These are phyloP conservation scores for Setomelanomma holmii DNA, from an alignment of 2,329 filamentous ascomycete genomes.

Conservation along the genomic window DNA sequence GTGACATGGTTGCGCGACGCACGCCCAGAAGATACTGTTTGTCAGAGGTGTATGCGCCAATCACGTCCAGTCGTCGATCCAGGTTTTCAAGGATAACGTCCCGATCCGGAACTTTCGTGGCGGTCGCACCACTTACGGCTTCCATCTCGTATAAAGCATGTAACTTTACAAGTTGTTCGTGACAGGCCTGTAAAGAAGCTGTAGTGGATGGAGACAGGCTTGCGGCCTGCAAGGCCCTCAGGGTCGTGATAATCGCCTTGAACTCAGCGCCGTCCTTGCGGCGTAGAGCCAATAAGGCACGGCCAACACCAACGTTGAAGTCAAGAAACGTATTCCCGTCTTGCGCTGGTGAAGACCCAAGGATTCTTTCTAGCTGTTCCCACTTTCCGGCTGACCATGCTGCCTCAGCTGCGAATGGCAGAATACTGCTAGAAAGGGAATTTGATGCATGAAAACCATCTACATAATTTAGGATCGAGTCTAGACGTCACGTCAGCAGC, in stretches of 20 bases:
- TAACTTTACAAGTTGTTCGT: slow-evolving; percentile 83
- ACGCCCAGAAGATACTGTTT: slow-evolving; percentile 93
- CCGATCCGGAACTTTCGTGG: slow-evolving; percentile 46
- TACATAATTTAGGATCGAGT: slow-evolving; percentile 85
- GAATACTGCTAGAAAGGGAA: slow-evolving; percentile 56
- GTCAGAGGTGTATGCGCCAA: slow-evolving; percentile 88
- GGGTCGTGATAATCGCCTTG: slow-evolving; percentile 62
- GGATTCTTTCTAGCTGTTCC: slow-evolving; percentile 73
- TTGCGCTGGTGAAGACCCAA: slow-evolving; percentile 54
- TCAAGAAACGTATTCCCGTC: slow-evolving; percentile 58
- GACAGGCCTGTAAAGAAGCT: slow-evolving; percentile 80
- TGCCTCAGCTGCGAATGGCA: slow-evolving; percentile 88
- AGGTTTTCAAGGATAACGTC: slow-evolving; percentile 61
- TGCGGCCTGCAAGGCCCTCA: slow-evolving; percentile 74
- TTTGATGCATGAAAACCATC: slow-evolving; percentile 69
- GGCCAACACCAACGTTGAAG: slow-evolving; percentile 84
- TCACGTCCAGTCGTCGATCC: slow-evolving; percentile 79
- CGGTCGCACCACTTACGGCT: slow-evolving; percentile 64
- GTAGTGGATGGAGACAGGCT: slow-evolving; percentile 80
- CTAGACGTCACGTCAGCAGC: slow-evolving; percentile 54
- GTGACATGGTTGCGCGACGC: slow-evolving; percentile 84
- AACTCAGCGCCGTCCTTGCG: slow-evolving; percentile 62
- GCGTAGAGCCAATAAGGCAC: slow-evolving; percentile 68
- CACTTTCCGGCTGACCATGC: slow-evolving; percentile 90
- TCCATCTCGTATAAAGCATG: slow-evolving; percentile 91